Evolutionary conservation across 768 basidiomycete species (phyloP).

Genomic region (Piloderma croceum): DNA sequence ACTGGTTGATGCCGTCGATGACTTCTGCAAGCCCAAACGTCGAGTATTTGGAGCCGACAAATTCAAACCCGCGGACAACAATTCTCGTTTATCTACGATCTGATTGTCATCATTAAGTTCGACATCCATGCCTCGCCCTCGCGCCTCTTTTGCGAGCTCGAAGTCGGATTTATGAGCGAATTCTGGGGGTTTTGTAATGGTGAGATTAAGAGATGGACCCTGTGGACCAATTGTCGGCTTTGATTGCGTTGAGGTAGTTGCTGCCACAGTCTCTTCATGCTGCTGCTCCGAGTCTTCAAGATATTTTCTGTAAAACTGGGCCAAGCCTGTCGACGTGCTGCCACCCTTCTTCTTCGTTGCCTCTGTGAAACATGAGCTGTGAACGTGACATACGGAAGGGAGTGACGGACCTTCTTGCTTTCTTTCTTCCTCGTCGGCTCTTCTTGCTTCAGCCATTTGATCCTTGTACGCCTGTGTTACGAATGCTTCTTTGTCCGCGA

Average conservation of each 20-base stretch:
- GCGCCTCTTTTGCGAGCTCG: constrained; percentile 66
- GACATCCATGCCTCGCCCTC: constrained; percentile 73
- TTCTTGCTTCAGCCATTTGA: constrained; percentile 88
- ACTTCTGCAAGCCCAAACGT: constrained; percentile 45
- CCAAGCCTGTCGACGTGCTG: constrained; percentile 66
- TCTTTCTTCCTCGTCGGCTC: constrained; percentile 91
- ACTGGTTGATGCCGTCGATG: constrained; percentile 18
- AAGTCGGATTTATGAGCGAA: constrained; percentile 61
- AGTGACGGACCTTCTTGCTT: constrained; percentile 68
- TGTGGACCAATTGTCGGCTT: constrained; percentile 58
- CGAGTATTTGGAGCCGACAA: constrained; percentile 80
- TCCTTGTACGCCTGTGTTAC: constrained; percentile 97
- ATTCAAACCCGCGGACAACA: constrained; percentile 89
- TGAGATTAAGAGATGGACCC: constrained; percentile 59
- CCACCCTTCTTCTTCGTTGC: constrained; percentile 58
- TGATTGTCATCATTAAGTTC: constrained; percentile 97
- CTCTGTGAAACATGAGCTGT: constrained; percentile 24
- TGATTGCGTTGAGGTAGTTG: constrained; percentile 44
- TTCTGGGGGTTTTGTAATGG: constrained; percentile 68
- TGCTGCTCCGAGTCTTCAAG: constrained; percentile 74
- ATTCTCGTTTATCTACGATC: constrained; percentile 91
- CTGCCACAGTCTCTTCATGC: constrained; percentile 84
- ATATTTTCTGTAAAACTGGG: constrained; percentile 76
- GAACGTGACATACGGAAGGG: background rate
- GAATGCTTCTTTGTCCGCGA: constrained; percentile 92